A percentile compares a stretch with the other conserved stretches of the same genome.
These are phyloP conservation scores for Berkeleyomyces rouxiae DNA, from an alignment of 2,329 filamentous ascomycete genomes.

Conservation along the genomic window DNA sequence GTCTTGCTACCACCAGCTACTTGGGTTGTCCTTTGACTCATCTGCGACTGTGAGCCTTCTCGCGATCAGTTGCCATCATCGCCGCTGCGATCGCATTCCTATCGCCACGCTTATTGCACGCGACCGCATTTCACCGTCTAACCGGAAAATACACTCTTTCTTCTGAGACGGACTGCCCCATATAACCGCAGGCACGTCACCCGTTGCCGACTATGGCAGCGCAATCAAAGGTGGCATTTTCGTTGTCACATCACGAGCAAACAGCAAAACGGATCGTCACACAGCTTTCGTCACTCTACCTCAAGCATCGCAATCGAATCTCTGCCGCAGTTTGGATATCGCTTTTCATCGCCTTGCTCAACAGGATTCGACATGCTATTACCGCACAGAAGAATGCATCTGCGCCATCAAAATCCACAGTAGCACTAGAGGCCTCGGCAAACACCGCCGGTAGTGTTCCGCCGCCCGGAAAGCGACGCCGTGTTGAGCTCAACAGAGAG, in stretches of 20 bases:
- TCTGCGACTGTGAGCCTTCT: not conserved
- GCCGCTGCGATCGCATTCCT: not conserved
- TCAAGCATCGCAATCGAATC: slow-evolving; percentile 64
- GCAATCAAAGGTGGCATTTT: slow-evolving; percentile 50
- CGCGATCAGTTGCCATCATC: not conserved
- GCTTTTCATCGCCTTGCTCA: slow-evolving; percentile 61
- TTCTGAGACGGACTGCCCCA: not conserved
- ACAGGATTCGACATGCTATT: slow-evolving; percentile 81
- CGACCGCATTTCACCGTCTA: not conserved
- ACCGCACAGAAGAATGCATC: slow-evolving; percentile 83
- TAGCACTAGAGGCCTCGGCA: slow-evolving; percentile 24
- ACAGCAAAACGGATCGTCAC: slow-evolving; percentile 49
- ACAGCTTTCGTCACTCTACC: slow-evolving; percentile 54
- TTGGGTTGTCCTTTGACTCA: not conserved
- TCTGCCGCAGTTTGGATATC: slow-evolving; percentile 72
- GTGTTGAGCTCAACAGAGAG: slow-evolving; percentile 83
- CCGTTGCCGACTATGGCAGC: slow-evolving; percentile 41
- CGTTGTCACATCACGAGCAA: slow-evolving; percentile 29
- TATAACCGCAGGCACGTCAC: not conserved
- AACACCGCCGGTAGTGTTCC: slow-evolving; percentile 17
- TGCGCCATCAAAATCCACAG: slow-evolving; percentile 44
- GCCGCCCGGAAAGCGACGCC: slow-evolving; percentile 40
- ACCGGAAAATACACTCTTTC: not conserved
- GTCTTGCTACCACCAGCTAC: not conserved
- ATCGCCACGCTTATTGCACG: not conserved